phyloP scores from a whole-genome alignment of 202 grass and related monocot species.

The Bolboschoenoplectus hybrid region DNA sequence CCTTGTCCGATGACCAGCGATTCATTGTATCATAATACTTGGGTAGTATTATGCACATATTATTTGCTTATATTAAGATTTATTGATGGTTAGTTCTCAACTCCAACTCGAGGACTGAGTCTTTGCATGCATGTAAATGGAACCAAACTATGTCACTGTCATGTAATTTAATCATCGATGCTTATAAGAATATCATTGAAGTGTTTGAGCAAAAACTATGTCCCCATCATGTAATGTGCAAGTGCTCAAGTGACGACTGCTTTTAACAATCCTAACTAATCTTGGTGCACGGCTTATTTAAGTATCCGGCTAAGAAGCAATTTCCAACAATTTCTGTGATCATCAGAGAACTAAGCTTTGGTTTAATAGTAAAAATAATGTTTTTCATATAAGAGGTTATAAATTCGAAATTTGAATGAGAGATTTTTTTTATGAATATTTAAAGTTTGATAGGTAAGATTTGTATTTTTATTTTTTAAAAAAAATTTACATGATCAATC shows the following conservation, averaged over 20 bases:
- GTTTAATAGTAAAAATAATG: too few relatives aligned
- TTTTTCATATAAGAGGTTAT: too few relatives aligned
- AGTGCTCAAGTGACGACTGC: not conserved
- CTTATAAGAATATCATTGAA: not conserved
- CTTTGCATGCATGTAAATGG: not conserved
- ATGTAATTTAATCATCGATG: not conserved
- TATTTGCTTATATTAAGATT: conserved; percentile 2
- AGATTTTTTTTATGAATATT: too few relatives aligned
- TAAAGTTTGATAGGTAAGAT: too few relatives aligned
- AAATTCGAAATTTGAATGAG: too few relatives aligned
- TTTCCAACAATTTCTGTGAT: not conserved
- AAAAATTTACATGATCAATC: not conserved
- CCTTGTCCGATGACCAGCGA: not conserved
- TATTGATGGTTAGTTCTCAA: not conserved
- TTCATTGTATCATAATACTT: not conserved
- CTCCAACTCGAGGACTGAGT: not conserved
- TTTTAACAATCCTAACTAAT: not conserved
- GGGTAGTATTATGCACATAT: not conserved
- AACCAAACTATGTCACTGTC: not conserved
- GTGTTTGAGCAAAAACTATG: not conserved
- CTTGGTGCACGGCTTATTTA: not conserved
- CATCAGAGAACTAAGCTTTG: too few relatives aligned
- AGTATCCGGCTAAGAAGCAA: not conserved
- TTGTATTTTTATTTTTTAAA: too few relatives aligned
- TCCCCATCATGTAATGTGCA: not conserved